Base-by-base conservation (phyloP, 768 basidiomycete genomes). In the Lentinula detonsa region DNA sequence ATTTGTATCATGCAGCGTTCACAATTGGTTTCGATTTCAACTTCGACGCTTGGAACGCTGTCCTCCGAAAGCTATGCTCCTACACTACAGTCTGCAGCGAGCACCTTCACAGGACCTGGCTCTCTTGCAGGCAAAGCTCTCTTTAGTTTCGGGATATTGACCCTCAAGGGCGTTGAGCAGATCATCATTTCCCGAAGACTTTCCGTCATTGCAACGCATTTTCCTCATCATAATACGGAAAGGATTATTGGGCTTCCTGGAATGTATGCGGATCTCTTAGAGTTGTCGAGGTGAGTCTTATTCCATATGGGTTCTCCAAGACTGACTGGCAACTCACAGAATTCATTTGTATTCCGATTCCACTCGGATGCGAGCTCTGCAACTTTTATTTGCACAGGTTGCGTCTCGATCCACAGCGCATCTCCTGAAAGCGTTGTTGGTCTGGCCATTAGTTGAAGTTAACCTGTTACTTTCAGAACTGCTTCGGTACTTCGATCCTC, bases 181-280 rank as follows among this genome's bases (percentile, higher is more conserved):
- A 13, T 59, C 18, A 48, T 59, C 13, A 59, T 59, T n/a, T 59
- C 43, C 28, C 57, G 48, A 45, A 28, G 57, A 16, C 45, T 59
- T 35, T 33, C 16, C 18, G 31, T 33, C 34, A 59, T 59, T 7
- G 37, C 45, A 15, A 15, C 57, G 18, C 28, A 59, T 23, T 59
- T 59, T 33, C 57, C 57, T n/a, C 57, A 59, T 46, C 48, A 18
- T 35, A 23, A 46, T 49, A 23, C 13, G 3, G 45, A 48, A 18
- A 50, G 13, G 0, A 49, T 56, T 28, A 9, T n/a, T 11, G 45
- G 45, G 35, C 49, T 59, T 11, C 7, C 37, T 37, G 40, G 7
- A 9, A 59, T 59, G 57, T 59, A 59, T 37, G 46, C 33, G 33
- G 57, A 59, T 33, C 48, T 59, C 35, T 16, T 59, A 33, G 57